phyloP scores from a whole-genome alignment of 352 stramenopile genomes.

The Phytophthora lateralis region DNA sequence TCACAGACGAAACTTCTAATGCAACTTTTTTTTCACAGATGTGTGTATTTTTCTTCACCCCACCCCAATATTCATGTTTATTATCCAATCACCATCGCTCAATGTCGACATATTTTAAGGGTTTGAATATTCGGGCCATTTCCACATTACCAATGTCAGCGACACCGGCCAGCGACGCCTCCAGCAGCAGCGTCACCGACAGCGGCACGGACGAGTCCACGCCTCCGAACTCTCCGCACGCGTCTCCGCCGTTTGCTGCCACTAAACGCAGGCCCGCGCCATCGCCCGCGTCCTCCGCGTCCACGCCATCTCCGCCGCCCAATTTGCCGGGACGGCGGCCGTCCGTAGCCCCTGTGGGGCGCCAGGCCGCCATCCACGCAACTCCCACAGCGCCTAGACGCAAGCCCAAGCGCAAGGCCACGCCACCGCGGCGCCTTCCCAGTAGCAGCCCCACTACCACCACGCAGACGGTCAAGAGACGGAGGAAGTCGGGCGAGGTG shows the following conservation, averaged over 20 bases:
- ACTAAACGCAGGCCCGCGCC: slow-evolving; percentile 16
- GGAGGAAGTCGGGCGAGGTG: slow-evolving; percentile 67
- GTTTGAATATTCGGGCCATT: slow-evolving; percentile 14
- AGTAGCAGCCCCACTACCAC: slow-evolving; percentile 9
- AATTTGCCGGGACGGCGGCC: slow-evolving; percentile 36
- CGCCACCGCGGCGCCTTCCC: slow-evolving; percentile 22
- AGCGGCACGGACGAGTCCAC: slow-evolving; percentile 38
- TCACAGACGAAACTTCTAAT: background rate
- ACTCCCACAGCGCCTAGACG: slow-evolving; percentile 41
- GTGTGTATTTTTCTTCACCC: too few species aligned
- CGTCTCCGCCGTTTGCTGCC: slow-evolving; percentile 18
- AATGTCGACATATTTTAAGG: slow-evolving; percentile 2
- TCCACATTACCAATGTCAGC: slow-evolving; percentile 23
- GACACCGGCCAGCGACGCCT: slow-evolving; percentile 29
- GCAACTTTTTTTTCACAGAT: too few species aligned
- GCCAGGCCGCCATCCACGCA: slow-evolving; percentile 47
- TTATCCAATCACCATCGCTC: slow-evolving; percentile 1
- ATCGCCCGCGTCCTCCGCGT: background rate
- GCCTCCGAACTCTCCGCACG: slow-evolving; percentile 21
- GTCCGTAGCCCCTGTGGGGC: slow-evolving; percentile 39
- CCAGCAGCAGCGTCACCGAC: slow-evolving; percentile 41
- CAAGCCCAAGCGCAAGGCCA: slow-evolving; percentile 43
- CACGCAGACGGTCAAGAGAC: slow-evolving; percentile 44
- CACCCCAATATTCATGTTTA: background rate
- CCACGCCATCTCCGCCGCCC: slow-evolving; percentile 30